These are phyloP conservation scores for Arachis hypogaea DNA, from an alignment of 306 rosid species.

Conservation along the genomic window DNA sequence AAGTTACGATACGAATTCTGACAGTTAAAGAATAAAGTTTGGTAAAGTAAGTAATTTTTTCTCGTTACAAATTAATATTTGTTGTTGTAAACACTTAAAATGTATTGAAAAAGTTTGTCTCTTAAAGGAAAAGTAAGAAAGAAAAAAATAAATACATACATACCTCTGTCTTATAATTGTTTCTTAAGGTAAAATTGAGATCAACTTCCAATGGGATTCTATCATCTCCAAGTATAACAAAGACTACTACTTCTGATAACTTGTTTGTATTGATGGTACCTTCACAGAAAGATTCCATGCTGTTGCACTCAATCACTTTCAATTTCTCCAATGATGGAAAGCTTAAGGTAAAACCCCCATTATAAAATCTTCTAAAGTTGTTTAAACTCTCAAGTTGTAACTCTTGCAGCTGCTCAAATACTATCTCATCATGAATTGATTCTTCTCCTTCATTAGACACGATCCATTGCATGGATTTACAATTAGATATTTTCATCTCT, in stretches of 20 bases:
- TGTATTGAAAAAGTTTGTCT: too few relatives aligned
- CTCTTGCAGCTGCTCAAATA: neutral
- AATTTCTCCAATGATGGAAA: conserved; percentile 9
- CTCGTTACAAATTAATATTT: too few relatives aligned
- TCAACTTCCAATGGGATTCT: too few relatives aligned
- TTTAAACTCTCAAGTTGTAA: neutral
- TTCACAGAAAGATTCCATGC: neutral
- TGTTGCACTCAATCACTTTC: neutral
- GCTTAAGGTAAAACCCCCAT: neutral
- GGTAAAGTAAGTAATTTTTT: neutral
- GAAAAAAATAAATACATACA: neutral
- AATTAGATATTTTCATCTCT: neutral
- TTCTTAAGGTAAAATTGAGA: neutral
- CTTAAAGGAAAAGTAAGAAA: too few relatives aligned
- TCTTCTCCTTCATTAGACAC: conserved; percentile 1
- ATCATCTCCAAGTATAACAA: too few relatives aligned
- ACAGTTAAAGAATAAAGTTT: too few relatives aligned
- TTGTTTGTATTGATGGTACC: neutral
- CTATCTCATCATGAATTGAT: neutral
- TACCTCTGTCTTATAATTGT: neutral
- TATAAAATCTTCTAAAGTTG: conserved; percentile 9
- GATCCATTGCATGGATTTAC: conserved; percentile 4
- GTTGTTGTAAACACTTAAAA: too few relatives aligned
- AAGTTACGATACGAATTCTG: too few relatives aligned
- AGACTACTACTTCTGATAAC: neutral